Base-by-base conservation (phyloP, 495 filamentous ascomycete genomes). In the Amniculicola lignicola region DNA sequence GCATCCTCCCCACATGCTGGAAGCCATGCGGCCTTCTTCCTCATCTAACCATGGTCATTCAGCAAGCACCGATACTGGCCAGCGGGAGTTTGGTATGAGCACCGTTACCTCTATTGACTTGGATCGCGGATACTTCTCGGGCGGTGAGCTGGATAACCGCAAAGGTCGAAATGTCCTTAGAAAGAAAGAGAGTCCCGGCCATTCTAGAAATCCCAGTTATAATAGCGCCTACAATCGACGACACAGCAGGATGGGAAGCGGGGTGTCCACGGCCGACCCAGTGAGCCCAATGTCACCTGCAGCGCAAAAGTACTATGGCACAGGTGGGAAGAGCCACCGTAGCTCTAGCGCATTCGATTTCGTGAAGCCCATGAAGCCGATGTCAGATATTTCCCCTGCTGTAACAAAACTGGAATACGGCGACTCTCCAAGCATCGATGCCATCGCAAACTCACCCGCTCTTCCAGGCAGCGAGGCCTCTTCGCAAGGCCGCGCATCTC, bases 51-150 rank as follows among this genome's bases (percentile, higher is more conserved):
- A 72, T 49, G 41, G 29, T 23, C 63, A 72, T 52, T 65, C 69
- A 0, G 31, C 66, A 6, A 70, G 69, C 41, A 53, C 69, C 5
- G 69, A 67, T 29, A 39, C 14, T 11, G 18, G 46, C 14, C 44
- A 39, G 14, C 38, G 40, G 1, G 56, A 58, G 0, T 4, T 44
- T 24, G 56, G 59, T 12, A 25, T 68, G 25, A 59, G 28, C 3
- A 69, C 70, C 29, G 57, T 60, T 3, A 51, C 43, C 18, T 51
- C 66, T 16, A 53, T 45, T 6, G 90, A 93, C 27, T 71, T 92
- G 18, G 93, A 98, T 62, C 83, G 89, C 19, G 93, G 90, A 16
- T 97, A 97, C 69, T 95, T 96, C 66, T 97, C 93, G 1, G 89
- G 90, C 4, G 85, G 86, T 9, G 93, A 98, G 64, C 74, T 82